phyloP scores from a whole-genome alignment of 1,284 basidiomycete genomes.

The Sanghuangporus weigelae region DNA sequence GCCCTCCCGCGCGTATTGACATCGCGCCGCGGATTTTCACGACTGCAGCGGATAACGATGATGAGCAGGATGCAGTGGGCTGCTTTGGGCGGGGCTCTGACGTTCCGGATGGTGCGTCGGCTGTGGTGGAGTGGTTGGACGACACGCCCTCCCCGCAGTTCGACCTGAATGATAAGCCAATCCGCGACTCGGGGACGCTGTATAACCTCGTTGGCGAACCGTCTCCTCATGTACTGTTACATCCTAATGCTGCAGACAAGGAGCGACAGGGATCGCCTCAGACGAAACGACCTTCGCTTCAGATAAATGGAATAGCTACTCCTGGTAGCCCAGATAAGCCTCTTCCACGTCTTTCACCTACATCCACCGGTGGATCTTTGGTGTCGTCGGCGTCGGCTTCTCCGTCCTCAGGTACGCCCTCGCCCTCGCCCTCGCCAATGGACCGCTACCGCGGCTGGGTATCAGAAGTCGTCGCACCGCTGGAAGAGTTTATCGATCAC shows the following conservation, averaged over 20 bases:
- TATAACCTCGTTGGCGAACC: conserved; percentile 8
- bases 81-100: neutral
- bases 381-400: conserved; percentile 14
- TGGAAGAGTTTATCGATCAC: conserved; percentile 61
- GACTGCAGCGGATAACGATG: neutral
- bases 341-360: conserved; percentile 2
- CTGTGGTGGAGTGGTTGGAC: conserved; percentile 15
- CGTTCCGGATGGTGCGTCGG: neutral
- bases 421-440: conserved; percentile 30
- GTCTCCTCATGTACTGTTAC: neutral
- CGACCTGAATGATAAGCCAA: conserved; percentile 7
- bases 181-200: conserved; percentile 11
- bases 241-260: neutral
- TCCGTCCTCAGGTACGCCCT: conserved; percentile 19
- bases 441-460: conserved; percentile 50
- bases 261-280: neutral
- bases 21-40: conserved; percentile 1
- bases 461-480: conserved; percentile 51
- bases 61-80: neutral
- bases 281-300: conserved; percentile 3
- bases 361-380: conserved; percentile 6
- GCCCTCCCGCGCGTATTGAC: conserved; percentile 2
- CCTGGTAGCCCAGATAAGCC: neutral
- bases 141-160: conserved; percentile 13
- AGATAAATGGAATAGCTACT: conserved; percentile 1